Evolutionary conservation across 106 monocot genomes (phyloP), one percentile per base, ranked within the genome.

Genomic region (Dactylorhiza incarnata): DNA sequence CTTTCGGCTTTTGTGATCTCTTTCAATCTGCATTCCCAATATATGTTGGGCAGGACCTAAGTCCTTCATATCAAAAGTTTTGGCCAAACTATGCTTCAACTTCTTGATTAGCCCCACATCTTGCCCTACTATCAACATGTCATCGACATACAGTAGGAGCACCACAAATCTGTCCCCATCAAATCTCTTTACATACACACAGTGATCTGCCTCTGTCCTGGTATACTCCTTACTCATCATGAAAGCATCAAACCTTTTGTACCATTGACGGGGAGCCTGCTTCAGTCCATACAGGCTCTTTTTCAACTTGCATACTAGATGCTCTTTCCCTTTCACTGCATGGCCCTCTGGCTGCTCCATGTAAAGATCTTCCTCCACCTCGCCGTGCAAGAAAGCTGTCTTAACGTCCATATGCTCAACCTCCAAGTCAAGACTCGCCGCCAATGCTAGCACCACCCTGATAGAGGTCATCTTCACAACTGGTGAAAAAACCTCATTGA

Each of bases 1-100:
- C 6, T 0, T 68, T 15, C 68, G 9, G 1, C 12, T 3, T 29
- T 7, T 37, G 9, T 43, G 6, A 43, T 68, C 25, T 43, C 20
- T 68, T 7, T 13, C n/a, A 45, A 75, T 58, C 17, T 43, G 43
- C 56, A 58, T 75, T 0, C 58, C 43, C 3, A 75, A 51, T 2
- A 75, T 43, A 7, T 75, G 25, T 8, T 75, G 55, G 5, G 43
- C 37, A 56, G 1, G 5, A 24, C 44, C 75, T 25, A 58, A 75
- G 43, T 43, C 75, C 45, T 75, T 75, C 75, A 75, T 75, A 5
- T 50, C 29, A 58, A 75, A 75, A 14, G 7, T 5, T 3, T 59
- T 58, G 3, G 74, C 37, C 15, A 55, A 44, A 9, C 15, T 0
- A 11, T 22, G 9, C 43, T 75, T 75, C 16, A 75, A 45, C 9